phyloP scores from a whole-genome alignment of 306 rosid species.

The Vigna angularis region DNA sequence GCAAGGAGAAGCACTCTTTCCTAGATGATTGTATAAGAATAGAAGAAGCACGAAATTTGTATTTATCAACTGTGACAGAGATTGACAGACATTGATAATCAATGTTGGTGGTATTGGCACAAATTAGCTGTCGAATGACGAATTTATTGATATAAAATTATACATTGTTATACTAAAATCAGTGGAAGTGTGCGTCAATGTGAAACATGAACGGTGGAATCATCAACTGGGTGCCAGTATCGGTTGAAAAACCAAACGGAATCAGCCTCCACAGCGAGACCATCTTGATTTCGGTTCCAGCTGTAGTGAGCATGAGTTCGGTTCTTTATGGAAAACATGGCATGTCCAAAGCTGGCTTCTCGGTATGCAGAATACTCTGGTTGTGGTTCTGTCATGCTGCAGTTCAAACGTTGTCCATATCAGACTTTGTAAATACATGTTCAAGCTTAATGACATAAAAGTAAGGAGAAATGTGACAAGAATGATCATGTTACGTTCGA shows the following conservation, averaged over 20 bases:
- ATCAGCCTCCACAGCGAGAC: conserved; percentile 75
- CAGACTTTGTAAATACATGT: no score
- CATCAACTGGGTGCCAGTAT: conserved; percentile 67
- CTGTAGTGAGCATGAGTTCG: conserved; percentile 80
- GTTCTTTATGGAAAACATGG: conserved; percentile 77
- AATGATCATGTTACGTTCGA: neutral
- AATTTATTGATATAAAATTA: conserved; percentile 38
- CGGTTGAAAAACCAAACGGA: conserved; percentile 75
- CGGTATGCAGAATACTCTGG: conserved; percentile 80
- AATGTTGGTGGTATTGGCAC: neutral
- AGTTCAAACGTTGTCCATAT: conserved; percentile 5
- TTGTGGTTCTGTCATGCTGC: conserved; percentile 87
- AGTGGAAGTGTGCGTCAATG: neutral
- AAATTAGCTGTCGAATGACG: neutral
- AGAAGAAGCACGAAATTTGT: conserved; percentile 5
- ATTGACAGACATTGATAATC: neutral
- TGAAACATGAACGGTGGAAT: conserved; percentile 44
- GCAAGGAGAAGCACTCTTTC: no score
- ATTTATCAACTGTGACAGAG: neutral
- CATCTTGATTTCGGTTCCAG: conserved; percentile 89
- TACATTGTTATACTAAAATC: conserved; percentile 2
- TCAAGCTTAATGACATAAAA: neutral
- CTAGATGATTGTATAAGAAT: no score
- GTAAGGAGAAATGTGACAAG: neutral
- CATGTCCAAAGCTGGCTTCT: conserved; percentile 93